phyloP scores from a whole-genome alignment of 2,329 filamentous ascomycete species.

The Neocucurbitaria cava region DNA sequence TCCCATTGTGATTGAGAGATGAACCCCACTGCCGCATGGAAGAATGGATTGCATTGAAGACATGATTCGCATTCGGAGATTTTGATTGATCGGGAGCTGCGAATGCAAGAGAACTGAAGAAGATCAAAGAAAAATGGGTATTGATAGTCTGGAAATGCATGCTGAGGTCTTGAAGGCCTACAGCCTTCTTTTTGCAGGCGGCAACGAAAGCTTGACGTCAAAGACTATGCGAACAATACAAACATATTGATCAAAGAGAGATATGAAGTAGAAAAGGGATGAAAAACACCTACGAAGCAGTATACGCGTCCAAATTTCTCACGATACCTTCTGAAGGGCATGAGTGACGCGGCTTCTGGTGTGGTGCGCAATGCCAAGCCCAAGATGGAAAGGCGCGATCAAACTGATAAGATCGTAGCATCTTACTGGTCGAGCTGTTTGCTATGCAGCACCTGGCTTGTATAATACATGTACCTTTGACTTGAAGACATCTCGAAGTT shows the following conservation, averaged over 20 bases:
- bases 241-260: not conserved
- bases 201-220: not conserved
- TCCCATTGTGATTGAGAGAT: conserved; percentile 75
- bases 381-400: not conserved
- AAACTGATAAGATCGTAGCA: conserved; percentile 2
- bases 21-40: conserved; percentile 79
- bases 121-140: conserved; percentile 1
- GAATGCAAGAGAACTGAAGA: conserved; percentile 2
- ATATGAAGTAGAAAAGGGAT: not conserved
- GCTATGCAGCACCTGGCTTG: not conserved
- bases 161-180: conserved; percentile 2
- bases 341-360: conserved; percentile 10
- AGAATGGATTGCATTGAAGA: conserved; percentile 77
- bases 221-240: not conserved
- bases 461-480: not conserved
- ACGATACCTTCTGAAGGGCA: not conserved
- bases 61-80: conserved; percentile 62
- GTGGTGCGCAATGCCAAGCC: not conserved
- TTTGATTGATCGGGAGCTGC: conserved; percentile 1
- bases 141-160: conserved; percentile 16
- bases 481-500: not conserved
- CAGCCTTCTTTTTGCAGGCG: not conserved
- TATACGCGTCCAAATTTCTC: conserved; percentile 15
- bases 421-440: not conserved
- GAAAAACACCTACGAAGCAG: conserved; percentile 4